A percentile compares a stretch with the other conserved stretches of the same genome.
phyloP scores from a whole-genome alignment of 1,284 basidiomycete species.

The Leccinum ponderosum region DNA sequence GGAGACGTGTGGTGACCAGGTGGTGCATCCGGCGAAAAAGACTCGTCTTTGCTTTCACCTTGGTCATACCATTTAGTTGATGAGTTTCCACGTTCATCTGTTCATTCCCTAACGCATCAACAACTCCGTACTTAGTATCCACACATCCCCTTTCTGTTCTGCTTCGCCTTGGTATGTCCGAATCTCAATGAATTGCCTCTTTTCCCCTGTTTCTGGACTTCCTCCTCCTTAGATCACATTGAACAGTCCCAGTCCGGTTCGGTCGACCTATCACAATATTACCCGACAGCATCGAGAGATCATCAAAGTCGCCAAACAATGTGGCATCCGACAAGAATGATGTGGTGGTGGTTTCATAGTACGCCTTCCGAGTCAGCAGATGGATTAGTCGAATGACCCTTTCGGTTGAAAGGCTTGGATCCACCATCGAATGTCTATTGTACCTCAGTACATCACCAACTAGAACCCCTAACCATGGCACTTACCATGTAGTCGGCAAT shows the following conservation, averaged over 20 bases:
- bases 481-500: slow-evolving; percentile 99
- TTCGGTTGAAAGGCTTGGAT: slow-evolving; percentile 97
- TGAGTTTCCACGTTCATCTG: too few relatives aligned
- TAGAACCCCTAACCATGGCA: background rate
- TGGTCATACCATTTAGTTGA: too few relatives aligned
- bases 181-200: too few relatives aligned
- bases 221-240: too few relatives aligned
- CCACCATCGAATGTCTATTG: slow-evolving; percentile 92
- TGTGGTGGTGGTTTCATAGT: slow-evolving; percentile 92
- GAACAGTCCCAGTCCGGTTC: slow-evolving; percentile 83
- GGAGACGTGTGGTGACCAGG: too few relatives aligned
- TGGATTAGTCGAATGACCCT: slow-evolving; percentile 88
- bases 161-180: too few relatives aligned
- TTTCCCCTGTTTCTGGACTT: too few relatives aligned
- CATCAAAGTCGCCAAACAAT: slow-evolving; percentile 93
- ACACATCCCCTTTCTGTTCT: too few relatives aligned
- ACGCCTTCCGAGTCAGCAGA: slow-evolving; percentile 75
- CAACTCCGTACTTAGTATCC: too few relatives aligned
- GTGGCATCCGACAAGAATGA: slow-evolving; percentile 94
- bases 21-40: too few relatives aligned
- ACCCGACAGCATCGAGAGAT: slow-evolving; percentile 85
- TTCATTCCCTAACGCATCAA: too few relatives aligned
- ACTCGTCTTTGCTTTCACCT: too few relatives aligned
- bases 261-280: slow-evolving; percentile 92
- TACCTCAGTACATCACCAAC: slow-evolving; percentile 6